A percentile compares a stretch with the other conserved stretches of the same genome.
These are phyloP conservation scores for Castanopsis chinensis DNA, from an alignment of 306 rosid genomes.

Conservation along the genomic window DNA sequence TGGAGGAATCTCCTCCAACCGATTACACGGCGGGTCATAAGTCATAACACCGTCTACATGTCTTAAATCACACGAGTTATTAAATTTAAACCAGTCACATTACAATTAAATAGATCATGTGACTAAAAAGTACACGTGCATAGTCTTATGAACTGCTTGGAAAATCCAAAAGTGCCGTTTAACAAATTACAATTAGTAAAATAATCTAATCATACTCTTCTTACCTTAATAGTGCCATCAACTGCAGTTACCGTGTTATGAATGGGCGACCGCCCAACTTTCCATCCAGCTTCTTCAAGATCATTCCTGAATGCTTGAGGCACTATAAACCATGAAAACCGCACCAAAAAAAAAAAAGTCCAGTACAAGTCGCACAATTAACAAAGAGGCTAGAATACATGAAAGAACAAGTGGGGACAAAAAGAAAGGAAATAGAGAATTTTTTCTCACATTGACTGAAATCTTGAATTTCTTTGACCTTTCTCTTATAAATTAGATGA, in stretches of 20 bases:
- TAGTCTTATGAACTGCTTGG: background rate
- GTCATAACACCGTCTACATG: background rate
- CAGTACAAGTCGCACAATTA: background rate
- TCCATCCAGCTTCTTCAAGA: slow-evolving; percentile 95
- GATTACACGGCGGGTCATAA: accelerated
- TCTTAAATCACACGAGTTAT: too few relatives aligned
- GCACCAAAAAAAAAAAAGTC: background rate
- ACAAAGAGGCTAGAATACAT: background rate
- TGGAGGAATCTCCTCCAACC: too few relatives aligned
- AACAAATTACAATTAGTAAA: background rate
- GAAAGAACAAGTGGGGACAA: background rate
- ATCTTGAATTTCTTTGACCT: slow-evolving; percentile 72
- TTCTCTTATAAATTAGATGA: slow-evolving; percentile 84
- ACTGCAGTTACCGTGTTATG: slow-evolving; percentile 62
- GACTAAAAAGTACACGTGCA: too few relatives aligned
- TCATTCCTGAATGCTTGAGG: slow-evolving; percentile 78
- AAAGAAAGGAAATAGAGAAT: background rate
- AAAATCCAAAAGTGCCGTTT: background rate
- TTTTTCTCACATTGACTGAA: slow-evolving; percentile 56
- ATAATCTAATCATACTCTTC: background rate
- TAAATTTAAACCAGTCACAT: too few relatives aligned
- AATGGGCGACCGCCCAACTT: slow-evolving; percentile 83
- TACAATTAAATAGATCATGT: too few relatives aligned
- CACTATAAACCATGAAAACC: slow-evolving; percentile 40
- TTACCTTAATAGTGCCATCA: slow-evolving; percentile 93